Evolutionary conservation across 768 basidiomycete species (phyloP).

Genomic region (Chiua virens): DNA sequence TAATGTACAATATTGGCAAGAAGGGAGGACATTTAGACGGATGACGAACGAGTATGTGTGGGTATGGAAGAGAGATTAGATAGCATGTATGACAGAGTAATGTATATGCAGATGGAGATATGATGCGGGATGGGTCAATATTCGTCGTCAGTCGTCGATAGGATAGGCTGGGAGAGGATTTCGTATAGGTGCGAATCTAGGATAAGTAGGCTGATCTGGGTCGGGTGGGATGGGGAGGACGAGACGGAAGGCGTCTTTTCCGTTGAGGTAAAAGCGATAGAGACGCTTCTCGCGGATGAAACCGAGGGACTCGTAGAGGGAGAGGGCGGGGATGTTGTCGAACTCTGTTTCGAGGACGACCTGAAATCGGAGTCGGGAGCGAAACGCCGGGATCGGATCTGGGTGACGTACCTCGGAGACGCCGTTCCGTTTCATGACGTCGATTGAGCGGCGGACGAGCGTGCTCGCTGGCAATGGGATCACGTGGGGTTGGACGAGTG

Average conservation of each 20-base stretch:
- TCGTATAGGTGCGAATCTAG: constrained; percentile 15
- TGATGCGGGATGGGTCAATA: constrained; percentile 5
- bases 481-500: constrained; percentile 20
- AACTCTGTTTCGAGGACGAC: constrained; percentile 95
- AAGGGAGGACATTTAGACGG: not conserved
- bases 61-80: constrained; percentile 5
- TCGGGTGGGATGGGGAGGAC: constrained; percentile 58
- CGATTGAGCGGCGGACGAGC: constrained; percentile 80
- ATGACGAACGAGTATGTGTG: constrained; percentile 3
- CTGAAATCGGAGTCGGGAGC: constrained; percentile 38
- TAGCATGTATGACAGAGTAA: constrained; percentile 6
- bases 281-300: constrained; percentile 96
- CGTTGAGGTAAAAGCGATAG: constrained; percentile 94
- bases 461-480: constrained; percentile 61
- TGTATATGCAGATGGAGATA: constrained; percentile 15
- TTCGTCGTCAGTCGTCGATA: constrained; percentile 28
- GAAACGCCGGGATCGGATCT: not conserved
- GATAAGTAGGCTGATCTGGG: constrained; percentile 18
- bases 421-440: constrained; percentile 77
- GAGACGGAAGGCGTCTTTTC: constrained; percentile 91
- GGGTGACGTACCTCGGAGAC: constrained; percentile 75
- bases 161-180: constrained; percentile 18
- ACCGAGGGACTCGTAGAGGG: constrained; percentile 87
- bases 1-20: too few species aligned
- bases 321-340: constrained; percentile 86